Conservation (phyloP, 2,329 filamentous ascomycete species). For the Davidsoniella virescens region DNA sequence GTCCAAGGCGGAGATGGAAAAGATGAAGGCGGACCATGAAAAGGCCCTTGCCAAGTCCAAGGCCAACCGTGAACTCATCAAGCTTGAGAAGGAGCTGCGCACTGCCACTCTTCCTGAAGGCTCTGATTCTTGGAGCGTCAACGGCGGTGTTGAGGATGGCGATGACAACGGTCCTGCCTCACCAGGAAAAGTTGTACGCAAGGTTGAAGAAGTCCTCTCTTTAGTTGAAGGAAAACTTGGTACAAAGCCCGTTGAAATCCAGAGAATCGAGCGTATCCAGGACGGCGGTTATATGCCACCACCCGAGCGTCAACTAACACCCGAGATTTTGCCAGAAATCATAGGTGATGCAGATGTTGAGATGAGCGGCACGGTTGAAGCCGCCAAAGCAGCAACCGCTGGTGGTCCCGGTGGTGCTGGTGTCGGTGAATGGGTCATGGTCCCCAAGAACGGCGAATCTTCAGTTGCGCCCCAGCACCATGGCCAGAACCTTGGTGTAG, state of each 20-base stretch:
- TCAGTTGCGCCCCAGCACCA: constrained; percentile 14
- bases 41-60: constrained; percentile 60
- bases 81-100: constrained; percentile 62
- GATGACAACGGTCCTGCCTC: constrained; percentile 25
- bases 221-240: constrained; percentile 59
- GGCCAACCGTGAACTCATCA: constrained; percentile 50
- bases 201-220: constrained; percentile 55
- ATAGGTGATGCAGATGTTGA: constrained; percentile 46
- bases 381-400: constrained; percentile 16
- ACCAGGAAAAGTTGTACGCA: constrained; percentile 29
- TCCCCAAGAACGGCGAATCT: constrained; percentile 44
- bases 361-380: constrained; percentile 46
- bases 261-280: constrained; percentile 53
- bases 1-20: constrained; percentile 67
- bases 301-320: constrained; percentile 30
- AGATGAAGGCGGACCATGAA: constrained; percentile 65
- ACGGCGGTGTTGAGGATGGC: constrained; percentile 34
- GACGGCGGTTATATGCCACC: constrained; percentile 57
- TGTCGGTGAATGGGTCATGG: constrained; percentile 58
- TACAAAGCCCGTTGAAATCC: constrained; percentile 46
- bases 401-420: background rate
- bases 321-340: constrained; percentile 35
- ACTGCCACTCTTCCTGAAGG: constrained; percentile 44
- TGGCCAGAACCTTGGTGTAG: constrained; percentile 18
- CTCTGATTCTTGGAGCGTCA: constrained; percentile 46